These are phyloP conservation scores for Aureoboletus auriporus DNA, from an alignment of 768 basidiomycete genomes.

Conservation along the genomic window DNA sequence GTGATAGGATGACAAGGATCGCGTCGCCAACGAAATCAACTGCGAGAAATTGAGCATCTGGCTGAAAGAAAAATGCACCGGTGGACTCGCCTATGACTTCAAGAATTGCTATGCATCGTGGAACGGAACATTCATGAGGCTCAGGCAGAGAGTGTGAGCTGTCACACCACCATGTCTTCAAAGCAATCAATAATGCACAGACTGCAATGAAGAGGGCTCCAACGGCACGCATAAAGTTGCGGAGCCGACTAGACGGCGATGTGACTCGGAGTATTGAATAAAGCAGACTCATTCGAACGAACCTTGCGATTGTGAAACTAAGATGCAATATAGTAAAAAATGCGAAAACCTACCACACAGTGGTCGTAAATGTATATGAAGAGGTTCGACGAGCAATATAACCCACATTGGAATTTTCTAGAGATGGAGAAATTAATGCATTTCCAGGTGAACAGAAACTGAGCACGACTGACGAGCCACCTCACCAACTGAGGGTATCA, in stretches of 20 bases:
- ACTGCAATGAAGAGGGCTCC: slow-evolving; percentile 2
- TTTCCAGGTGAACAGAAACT: no score
- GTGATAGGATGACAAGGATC: slow-evolving; percentile 4
- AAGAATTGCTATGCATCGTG: not conserved
- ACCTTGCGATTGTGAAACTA: not conserved
- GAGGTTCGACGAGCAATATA: no score
- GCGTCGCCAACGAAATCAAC: slow-evolving; percentile 2
- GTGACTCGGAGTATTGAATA: slow-evolving; percentile 13
- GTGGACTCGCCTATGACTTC: slow-evolving; percentile 4
- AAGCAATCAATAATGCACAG: slow-evolving; percentile 1
- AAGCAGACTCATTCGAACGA: slow-evolving; percentile 9
- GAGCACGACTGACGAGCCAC: no score
- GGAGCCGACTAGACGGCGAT: not conserved
- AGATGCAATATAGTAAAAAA: not conserved
- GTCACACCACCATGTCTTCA: slow-evolving; percentile 1
- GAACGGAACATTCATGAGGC: no score
- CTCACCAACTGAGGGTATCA: no score
- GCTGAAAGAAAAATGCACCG: no score
- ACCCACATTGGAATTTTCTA: no score
- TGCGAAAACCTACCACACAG: slow-evolving; percentile 4
- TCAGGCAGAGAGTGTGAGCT: no score
- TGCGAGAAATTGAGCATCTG: not conserved
- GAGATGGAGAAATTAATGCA: no score
- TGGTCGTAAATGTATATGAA: not conserved
- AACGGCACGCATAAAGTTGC: not conserved